Percentiles rank a stretch among this genome's conserved stretches.
Evolutionary conservation across 768 basidiomycete species (phyloP).

Genomic region (Tricholoma matsutake): DNA sequence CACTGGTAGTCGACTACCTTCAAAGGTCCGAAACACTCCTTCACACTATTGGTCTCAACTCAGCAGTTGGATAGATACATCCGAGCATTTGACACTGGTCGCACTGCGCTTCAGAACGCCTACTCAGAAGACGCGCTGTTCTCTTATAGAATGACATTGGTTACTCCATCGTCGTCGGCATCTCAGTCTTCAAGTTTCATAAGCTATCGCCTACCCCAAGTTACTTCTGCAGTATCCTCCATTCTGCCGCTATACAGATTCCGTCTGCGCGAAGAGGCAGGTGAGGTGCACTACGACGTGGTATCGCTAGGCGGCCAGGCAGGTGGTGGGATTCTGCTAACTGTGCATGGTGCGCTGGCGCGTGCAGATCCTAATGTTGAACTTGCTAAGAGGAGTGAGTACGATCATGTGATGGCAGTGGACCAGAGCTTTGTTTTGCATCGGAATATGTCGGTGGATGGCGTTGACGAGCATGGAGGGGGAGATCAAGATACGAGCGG

Average conservation of each 20-base stretch:
- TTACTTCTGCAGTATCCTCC: constrained; percentile 3
- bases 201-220: background rate
- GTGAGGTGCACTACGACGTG: constrained; percentile 21
- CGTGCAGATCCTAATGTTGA: constrained; percentile 8
- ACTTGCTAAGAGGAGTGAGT: constrained; percentile 11
- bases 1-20: constrained; percentile 12
- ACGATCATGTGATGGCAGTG: constrained; percentile 12
- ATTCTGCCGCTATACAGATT: constrained; percentile 18
- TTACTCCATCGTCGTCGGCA: background rate
- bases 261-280: constrained; percentile 14
- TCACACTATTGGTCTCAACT: background rate
- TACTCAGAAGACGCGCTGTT: constrained; percentile 28
- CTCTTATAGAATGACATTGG: constrained; percentile 15
- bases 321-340: constrained; percentile 21
- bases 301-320: constrained; percentile 9
- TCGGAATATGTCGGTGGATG: constrained; percentile 1
- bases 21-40: constrained; percentile 5
- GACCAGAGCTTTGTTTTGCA: constrained; percentile 30
- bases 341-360: constrained; percentile 24
- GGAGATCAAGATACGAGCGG: background rate
- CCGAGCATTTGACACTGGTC: constrained; percentile 24
- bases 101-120: constrained; percentile 19
- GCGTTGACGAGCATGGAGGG: background rate
- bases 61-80: constrained; percentile 18
- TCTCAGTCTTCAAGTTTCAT: background rate